These are phyloP conservation scores for Epichloe brachyelytri DNA, from an alignment of 2,329 filamentous ascomycete genomes.

Conservation along the genomic window DNA sequence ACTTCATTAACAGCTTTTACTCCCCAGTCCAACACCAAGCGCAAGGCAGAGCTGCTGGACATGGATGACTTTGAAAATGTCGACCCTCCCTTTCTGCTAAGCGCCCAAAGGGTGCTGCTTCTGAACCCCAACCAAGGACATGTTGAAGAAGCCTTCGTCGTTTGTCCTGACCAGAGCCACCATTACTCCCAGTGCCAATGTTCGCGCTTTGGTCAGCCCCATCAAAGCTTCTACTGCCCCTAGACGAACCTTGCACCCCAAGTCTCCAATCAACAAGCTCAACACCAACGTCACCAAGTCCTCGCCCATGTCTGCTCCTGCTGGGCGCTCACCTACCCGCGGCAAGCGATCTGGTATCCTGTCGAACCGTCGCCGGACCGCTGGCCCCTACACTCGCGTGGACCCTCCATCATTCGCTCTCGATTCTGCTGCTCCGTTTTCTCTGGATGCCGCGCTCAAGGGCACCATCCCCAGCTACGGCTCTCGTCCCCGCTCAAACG, in stretches of 20 bases:
- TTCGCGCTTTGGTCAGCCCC: constrained; percentile 20
- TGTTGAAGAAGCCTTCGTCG: constrained; percentile 37
- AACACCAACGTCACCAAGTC: constrained; percentile 32
- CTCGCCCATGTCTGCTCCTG: constrained; percentile 51
- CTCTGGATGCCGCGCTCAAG: constrained; percentile 70
- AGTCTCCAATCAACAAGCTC: constrained; percentile 36
- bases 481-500: constrained; percentile 25
- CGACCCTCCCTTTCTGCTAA: constrained; percentile 44
- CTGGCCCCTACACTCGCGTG: constrained; percentile 52
- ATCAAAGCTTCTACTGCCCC: constrained; percentile 19
- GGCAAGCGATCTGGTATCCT: constrained; percentile 56
- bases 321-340: constrained; percentile 68
- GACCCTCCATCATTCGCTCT: constrained; percentile 53
- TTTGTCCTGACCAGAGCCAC: constrained; percentile 31
- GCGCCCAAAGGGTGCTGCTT: constrained; percentile 39
- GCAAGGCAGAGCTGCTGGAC: constrained; percentile 43
- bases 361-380: constrained; percentile 51
- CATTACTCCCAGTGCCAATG: constrained; percentile 17
- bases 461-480: constrained; percentile 56
- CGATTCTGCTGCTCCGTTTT: constrained; percentile 54
- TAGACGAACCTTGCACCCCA: constrained; percentile 37
- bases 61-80: constrained; percentile 47
- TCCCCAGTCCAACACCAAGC: constrained; percentile 32
- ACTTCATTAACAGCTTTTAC: constrained; percentile 24
- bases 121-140: constrained; percentile 29